Conservation (phyloP, 2,329 filamentous ascomycete species). For the Botrytis cinerea region DNA sequence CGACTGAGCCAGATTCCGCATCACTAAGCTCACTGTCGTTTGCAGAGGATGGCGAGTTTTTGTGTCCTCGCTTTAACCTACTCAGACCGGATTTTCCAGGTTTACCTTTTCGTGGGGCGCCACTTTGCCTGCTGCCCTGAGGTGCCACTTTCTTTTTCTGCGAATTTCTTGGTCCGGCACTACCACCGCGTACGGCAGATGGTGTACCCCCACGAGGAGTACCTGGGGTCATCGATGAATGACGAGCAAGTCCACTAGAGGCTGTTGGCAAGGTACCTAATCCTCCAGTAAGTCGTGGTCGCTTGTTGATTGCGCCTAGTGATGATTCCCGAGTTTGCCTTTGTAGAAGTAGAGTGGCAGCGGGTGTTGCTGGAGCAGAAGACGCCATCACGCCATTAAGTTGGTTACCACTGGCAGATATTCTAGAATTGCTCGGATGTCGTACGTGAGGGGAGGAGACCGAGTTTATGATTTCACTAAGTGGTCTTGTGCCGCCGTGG, state of each 20-base stretch:
- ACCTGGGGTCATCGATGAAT: constrained; percentile 63
- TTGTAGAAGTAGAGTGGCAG: constrained; percentile 60
- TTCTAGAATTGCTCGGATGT: constrained; percentile 38
- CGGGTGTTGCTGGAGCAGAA: constrained; percentile 61
- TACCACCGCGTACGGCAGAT: constrained; percentile 51
- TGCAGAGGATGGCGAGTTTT: constrained; percentile 63
- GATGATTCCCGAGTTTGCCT: constrained; percentile 59
- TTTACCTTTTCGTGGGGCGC: constrained; percentile 36
- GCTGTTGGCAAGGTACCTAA: constrained; percentile 50
- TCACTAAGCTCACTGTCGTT: constrained; percentile 67
- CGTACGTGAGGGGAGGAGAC: constrained; percentile 32
- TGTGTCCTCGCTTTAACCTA: constrained; percentile 58
- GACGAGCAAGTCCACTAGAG: constrained; percentile 61
- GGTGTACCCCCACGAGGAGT: constrained; percentile 55
- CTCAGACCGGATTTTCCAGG: constrained; percentile 59
- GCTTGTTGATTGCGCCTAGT: constrained; percentile 59
- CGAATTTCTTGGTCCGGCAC: constrained; percentile 57
- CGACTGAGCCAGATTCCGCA: constrained; percentile 57
- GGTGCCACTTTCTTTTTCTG: constrained; percentile 43
- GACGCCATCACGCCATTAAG: constrained; percentile 37
- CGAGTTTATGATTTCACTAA: constrained; percentile 35
- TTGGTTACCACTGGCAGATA: constrained; percentile 35
- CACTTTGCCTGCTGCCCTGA: constrained; percentile 40
- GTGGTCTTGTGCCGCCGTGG: constrained; percentile 31
- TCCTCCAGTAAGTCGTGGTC: constrained; percentile 48